phyloP scores from a whole-genome alignment of 176 grass and related monocot species.

The Carex parvula region DNA sequence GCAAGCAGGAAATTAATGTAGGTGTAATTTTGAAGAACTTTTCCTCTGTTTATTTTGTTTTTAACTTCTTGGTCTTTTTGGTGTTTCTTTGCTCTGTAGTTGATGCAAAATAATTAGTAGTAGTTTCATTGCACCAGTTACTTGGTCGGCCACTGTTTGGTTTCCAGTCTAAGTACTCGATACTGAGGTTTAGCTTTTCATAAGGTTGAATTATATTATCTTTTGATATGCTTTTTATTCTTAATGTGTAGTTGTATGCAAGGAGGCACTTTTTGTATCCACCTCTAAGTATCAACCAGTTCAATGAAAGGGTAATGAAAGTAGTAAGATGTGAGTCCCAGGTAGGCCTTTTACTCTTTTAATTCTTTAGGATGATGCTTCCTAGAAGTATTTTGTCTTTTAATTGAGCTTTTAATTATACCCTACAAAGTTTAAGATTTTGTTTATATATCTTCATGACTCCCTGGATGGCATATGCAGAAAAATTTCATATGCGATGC shows the following conservation, averaged over 20 bases:
- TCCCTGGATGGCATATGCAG: not conserved
- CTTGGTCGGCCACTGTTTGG: not conserved
- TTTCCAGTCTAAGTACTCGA: not conserved
- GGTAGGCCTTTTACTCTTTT: slow-evolving; percentile 34
- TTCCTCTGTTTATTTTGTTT: not conserved
- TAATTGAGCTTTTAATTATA: slow-evolving; percentile 20
- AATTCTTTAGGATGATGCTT: slow-evolving; percentile 1
- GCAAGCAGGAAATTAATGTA: not conserved
- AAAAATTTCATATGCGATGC: not conserved
- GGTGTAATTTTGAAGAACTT: not conserved
- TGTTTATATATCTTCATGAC: not conserved
- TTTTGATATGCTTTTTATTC: slow-evolving; percentile 27
- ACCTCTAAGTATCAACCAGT: slow-evolving; percentile 92
- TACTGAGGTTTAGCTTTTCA: not conserved
- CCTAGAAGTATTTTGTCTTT: slow-evolving; percentile 7
- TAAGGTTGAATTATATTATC: slow-evolving; percentile 27
- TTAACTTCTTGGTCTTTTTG: not conserved
- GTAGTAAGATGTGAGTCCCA: slow-evolving; percentile 94
- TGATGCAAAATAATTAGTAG: not conserved
- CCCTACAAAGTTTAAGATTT: not conserved
- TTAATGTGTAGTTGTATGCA: slow-evolving; percentile 72
- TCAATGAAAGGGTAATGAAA: slow-evolving; percentile 89
- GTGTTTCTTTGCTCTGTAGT: not conserved
- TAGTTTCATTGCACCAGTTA: not conserved
- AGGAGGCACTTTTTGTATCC: slow-evolving; percentile 90